phyloP scores from a whole-genome alignment of 257 asterid species.

The Avicennia marina region DNA sequence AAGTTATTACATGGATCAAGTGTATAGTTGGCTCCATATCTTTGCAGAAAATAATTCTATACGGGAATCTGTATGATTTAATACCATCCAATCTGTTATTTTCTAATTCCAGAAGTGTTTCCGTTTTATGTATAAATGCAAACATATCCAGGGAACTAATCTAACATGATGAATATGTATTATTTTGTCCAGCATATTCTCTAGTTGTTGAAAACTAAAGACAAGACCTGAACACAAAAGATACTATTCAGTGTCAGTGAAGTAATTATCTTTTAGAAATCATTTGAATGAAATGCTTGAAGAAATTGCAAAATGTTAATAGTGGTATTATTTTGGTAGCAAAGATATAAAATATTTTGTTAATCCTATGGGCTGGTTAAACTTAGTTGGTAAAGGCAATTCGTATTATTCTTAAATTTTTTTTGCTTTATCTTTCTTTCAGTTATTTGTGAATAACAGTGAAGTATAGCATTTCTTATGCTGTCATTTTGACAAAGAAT shows the following conservation, averaged over 20 bases:
- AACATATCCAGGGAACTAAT: neutral
- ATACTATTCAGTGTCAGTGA: too few species aligned
- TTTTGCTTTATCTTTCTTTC: neutral
- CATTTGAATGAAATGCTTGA: neutral
- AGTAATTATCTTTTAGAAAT: too few species aligned
- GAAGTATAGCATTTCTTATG: neutral
- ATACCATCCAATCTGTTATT: too few species aligned
- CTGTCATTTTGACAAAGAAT: neutral
- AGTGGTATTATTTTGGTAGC: neutral
- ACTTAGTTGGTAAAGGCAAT: slow-evolving; percentile 1
- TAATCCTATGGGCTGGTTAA: slow-evolving; percentile 6
- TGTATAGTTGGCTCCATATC: slow-evolving; percentile 20
- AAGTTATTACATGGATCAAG: slow-evolving; percentile 26
- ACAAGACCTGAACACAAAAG: too few species aligned
- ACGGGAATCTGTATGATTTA: too few species aligned
- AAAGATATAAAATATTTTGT: neutral
- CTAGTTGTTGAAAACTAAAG: too few species aligned
- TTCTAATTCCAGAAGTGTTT: slow-evolving; percentile 6
- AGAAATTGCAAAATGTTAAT: neutral
- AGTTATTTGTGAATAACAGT: slow-evolving; percentile 2
- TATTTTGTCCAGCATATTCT: too few species aligned
- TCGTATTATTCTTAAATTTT: neutral
- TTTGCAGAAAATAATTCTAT: neutral
- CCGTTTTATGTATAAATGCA: neutral
- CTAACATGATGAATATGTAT: neutral